phyloP scores from a whole-genome alignment of 805 yeast species.

The Yarrowia porcina region DNA sequence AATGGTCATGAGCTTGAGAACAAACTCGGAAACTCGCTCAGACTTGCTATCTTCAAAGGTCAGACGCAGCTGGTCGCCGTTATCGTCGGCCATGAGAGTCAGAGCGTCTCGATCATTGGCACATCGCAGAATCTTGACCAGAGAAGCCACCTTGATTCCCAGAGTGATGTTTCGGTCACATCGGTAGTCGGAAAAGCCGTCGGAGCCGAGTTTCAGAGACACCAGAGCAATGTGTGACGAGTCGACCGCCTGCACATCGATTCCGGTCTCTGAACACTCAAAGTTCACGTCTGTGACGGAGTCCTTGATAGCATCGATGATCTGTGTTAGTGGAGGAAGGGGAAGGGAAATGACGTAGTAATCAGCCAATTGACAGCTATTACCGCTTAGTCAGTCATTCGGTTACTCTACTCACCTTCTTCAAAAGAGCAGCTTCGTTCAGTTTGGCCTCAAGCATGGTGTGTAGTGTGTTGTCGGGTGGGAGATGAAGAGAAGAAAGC shows the following conservation, averaged over 20 bases:
- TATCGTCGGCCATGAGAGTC: slow-evolving; percentile 84
- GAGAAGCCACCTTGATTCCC: slow-evolving; percentile 85
- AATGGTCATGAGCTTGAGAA: slow-evolving; percentile 89
- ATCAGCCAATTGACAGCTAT: not conserved
- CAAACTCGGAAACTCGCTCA: slow-evolving; percentile 89
- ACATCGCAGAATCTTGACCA: slow-evolving; percentile 82
- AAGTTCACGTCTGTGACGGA: slow-evolving; percentile 93
- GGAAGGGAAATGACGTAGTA: not conserved
- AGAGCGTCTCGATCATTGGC: slow-evolving; percentile 87
- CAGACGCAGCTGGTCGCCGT: slow-evolving; percentile 73
- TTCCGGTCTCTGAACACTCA: slow-evolving; percentile 93
- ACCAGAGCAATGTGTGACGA: slow-evolving; percentile 93
- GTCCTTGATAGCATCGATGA: slow-evolving; percentile 91
- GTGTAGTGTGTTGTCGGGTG: not conserved
- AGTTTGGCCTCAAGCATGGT: slow-evolving; percentile 95
- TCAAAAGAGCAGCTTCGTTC: slow-evolving; percentile 85
- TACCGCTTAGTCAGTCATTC: too few relatives aligned
- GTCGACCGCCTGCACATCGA: slow-evolving; percentile 96
- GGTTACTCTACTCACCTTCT: slow-evolving; percentile 63
- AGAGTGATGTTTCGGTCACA: slow-evolving; percentile 91
- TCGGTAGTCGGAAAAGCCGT: slow-evolving; percentile 87
- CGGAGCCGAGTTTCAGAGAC: slow-evolving; percentile 79
- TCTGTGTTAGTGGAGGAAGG: slow-evolving; percentile 37
- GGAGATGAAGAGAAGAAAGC: not conserved
- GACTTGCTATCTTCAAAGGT: slow-evolving; percentile 87